These are phyloP conservation scores for Hypoxylon sp. DNA, from an alignment of 2,329 filamentous ascomycete species.

Conservation along the genomic window DNA sequence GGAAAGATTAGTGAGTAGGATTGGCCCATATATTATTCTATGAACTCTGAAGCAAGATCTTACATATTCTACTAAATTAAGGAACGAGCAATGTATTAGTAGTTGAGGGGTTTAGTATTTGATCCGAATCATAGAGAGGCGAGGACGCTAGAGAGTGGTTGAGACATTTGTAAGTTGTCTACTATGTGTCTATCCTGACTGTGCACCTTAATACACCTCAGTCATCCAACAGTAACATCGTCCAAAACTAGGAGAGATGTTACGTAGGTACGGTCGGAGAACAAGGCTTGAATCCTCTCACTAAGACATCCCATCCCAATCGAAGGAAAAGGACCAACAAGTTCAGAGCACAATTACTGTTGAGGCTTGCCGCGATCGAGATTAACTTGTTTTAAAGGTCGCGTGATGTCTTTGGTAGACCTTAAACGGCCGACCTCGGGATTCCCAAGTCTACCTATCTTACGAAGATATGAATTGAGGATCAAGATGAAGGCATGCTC, in stretches of 20 bases:
- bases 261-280: not conserved
- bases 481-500: not conserved
- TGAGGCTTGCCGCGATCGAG: not conserved
- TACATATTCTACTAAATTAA: not conserved
- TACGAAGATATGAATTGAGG: not conserved
- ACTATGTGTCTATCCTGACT: not conserved
- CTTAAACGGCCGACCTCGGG: not conserved
- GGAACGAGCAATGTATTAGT: not conserved
- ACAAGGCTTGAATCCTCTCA: not conserved
- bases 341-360: not conserved
- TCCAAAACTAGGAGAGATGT: not conserved
- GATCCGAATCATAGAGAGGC: not conserved
- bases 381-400: not conserved
- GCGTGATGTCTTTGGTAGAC: conserved; percentile 3
- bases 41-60: not conserved
- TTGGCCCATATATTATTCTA: not conserved
- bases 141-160: not conserved
- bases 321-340: not conserved
- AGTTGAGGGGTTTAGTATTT: not conserved
- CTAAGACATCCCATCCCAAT: not conserved
- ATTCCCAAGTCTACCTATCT: not conserved
- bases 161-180: not conserved
- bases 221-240: not conserved
- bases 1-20: not conserved
- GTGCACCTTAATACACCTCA: not conserved